Conservation (phyloP, 2,329 filamentous ascomycete genomes). For the Colletotrichum euphorbiae region DNA sequence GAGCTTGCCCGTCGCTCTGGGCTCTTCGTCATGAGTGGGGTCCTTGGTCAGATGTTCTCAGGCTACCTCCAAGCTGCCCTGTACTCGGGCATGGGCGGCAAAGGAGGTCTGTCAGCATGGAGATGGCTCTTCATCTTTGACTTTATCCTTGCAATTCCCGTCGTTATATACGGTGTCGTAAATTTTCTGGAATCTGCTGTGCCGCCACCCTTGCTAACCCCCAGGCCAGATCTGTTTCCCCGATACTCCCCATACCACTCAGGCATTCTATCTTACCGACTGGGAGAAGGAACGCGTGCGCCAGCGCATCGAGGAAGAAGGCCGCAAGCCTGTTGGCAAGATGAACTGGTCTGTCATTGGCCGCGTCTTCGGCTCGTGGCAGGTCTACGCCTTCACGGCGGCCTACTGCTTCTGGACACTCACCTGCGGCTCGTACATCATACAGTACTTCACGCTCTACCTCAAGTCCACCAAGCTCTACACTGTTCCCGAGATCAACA, state of each 20-base stretch:
- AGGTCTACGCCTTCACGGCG: slow-evolving; percentile 56
- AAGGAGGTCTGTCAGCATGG: slow-evolving; percentile 49
- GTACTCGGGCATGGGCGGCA: slow-evolving; percentile 49
- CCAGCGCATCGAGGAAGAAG: slow-evolving; percentile 73
- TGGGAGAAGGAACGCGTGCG: slow-evolving; percentile 73
- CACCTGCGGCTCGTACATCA: slow-evolving; percentile 53
- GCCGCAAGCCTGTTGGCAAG: slow-evolving; percentile 51
- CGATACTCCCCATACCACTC: slow-evolving; percentile 56
- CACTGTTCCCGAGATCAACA: slow-evolving; percentile 56
- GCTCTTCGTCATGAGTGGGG: slow-evolving; percentile 68
- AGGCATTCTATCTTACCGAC: slow-evolving; percentile 56
- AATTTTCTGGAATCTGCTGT: neutral
- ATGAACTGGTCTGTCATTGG: slow-evolving; percentile 51
- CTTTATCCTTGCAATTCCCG: slow-evolving; percentile 52
- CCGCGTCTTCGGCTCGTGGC: slow-evolving; percentile 55
- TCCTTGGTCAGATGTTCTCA: slow-evolving; percentile 56
- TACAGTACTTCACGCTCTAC: slow-evolving; percentile 56
- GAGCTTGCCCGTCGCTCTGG: slow-evolving; percentile 69
- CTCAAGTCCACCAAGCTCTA: slow-evolving; percentile 51
- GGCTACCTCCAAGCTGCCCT: slow-evolving; percentile 51
- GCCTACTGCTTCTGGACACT: slow-evolving; percentile 54
- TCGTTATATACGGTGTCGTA: slow-evolving; percentile 49
- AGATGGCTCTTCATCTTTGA: slow-evolving; percentile 55
- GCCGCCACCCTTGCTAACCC: neutral
- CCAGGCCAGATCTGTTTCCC: slow-evolving; percentile 48